Conservation (phyloP, 306 rosid genomes). For the Cucurbita ficifolia region DNA sequence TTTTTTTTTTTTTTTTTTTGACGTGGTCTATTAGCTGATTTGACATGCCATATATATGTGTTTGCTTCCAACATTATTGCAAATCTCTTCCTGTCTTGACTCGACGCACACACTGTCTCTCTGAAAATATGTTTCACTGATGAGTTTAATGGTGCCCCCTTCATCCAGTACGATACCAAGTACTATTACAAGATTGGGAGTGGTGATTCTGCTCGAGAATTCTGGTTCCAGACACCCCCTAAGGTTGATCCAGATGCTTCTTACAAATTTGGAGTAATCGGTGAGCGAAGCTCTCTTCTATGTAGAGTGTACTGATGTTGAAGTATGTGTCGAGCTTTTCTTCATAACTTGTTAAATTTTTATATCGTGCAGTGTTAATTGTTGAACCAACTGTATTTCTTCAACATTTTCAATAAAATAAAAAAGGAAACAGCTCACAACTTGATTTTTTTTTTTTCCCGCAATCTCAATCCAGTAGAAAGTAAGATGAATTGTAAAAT, state of each 20-base stretch:
- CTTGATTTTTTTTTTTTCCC: no score
- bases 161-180: constrained; percentile 58
- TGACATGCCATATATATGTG: neutral
- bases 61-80: neutral
- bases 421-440: no score
- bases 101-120: neutral
- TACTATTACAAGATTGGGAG: constrained; percentile 80
- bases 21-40: neutral
- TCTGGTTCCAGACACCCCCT: constrained; percentile 82
- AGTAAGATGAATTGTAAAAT: no score
- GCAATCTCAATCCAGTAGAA: no score
- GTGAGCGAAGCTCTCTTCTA: constrained; percentile 13
- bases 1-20: neutral
- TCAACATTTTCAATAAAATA: no score
- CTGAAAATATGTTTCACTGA: neutral
- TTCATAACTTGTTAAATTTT: no score
- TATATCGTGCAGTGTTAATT: no score
- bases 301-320: no score
- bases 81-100: neutral
- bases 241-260: constrained; percentile 45
- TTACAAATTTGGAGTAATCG: constrained; percentile 89
- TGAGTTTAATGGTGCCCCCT: constrained; percentile 9
- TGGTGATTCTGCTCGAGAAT: constrained; percentile 72
- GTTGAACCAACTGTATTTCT: no score
- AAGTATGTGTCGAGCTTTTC: no score